Conservation (phyloP, 139 green algal species). For the Micractinium sp. region DNA sequence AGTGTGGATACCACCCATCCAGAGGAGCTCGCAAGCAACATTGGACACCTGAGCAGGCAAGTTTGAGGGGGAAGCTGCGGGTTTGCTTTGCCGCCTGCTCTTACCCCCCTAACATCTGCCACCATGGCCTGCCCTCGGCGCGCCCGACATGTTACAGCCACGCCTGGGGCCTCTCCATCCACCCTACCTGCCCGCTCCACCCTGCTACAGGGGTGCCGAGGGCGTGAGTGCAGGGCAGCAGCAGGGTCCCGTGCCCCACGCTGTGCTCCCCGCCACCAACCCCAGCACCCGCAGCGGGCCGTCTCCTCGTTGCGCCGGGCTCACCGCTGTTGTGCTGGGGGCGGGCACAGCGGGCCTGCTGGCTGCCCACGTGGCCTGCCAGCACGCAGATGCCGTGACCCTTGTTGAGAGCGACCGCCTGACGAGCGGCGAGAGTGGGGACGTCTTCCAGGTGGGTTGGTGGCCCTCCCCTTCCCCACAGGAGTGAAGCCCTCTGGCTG, state of each 20-base stretch:
- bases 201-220: neutral
- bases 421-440: neutral
- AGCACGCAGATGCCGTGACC: neutral
- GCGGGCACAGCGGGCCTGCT: neutral
- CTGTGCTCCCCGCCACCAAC: neutral
- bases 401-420: neutral
- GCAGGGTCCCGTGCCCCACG: too few relatives aligned
- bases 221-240: neutral
- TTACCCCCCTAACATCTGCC: neutral
- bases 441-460: neutral
- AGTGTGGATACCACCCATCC: neutral
- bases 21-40: neutral
- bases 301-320: too few relatives aligned
- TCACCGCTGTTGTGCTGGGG: neutral
- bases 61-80: neutral
- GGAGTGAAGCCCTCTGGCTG: too few relatives aligned
- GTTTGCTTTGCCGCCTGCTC: neutral
- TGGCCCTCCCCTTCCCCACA: too few relatives aligned
- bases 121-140: neutral
- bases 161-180: neutral
- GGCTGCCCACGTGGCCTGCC: neutral
- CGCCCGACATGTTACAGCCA: neutral
- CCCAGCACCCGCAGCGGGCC: neutral
- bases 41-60: neutral
- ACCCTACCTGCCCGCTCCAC: neutral